These are phyloP conservation scores for Aurifilum marmelostoma DNA, from an alignment of 2,329 filamentous ascomycete genomes.

Conservation along the genomic window DNA sequence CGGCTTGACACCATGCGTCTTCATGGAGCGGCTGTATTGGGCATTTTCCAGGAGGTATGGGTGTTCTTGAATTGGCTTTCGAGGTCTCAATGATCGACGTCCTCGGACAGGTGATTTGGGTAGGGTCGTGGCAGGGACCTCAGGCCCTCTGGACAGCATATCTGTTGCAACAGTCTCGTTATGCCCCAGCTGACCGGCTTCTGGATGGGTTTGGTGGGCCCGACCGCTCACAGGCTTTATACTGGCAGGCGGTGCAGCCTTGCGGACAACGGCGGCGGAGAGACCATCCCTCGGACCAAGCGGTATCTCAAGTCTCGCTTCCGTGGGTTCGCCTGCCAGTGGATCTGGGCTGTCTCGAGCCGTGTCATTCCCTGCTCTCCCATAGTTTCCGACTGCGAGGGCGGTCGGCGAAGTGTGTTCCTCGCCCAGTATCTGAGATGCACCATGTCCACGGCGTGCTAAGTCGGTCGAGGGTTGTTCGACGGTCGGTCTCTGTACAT, in stretches of 20 bases:
- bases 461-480: neutral
- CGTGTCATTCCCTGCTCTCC: neutral
- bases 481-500: neutral
- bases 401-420: neutral
- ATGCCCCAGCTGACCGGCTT: neutral
- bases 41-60: constrained; percentile 61
- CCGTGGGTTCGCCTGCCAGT: constrained; percentile 12
- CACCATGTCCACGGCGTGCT: neutral
- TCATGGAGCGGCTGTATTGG: constrained; percentile 56
- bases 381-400: neutral
- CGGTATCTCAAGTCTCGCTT: neutral
- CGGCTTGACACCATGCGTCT: constrained; percentile 58
- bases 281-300: constrained; percentile 31
- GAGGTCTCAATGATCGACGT: constrained; percentile 55
- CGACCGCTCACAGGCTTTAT: neutral
- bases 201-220: neutral
- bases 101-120: constrained; percentile 21
- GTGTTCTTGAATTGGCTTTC: constrained; percentile 64
- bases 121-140: constrained; percentile 10
- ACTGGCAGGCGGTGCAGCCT: constrained; percentile 29
- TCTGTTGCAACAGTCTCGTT: neutral
- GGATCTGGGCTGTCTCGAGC: constrained; percentile 1
- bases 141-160: neutral
- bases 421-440: constrained; percentile 2
- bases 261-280: constrained; percentile 36